A percentile compares a stretch with the other conserved stretches of the same genome.
These are phyloP conservation scores for Oryza glumipatula DNA, from an alignment of 176 grass and related monocot genomes.

Conservation along the genomic window DNA sequence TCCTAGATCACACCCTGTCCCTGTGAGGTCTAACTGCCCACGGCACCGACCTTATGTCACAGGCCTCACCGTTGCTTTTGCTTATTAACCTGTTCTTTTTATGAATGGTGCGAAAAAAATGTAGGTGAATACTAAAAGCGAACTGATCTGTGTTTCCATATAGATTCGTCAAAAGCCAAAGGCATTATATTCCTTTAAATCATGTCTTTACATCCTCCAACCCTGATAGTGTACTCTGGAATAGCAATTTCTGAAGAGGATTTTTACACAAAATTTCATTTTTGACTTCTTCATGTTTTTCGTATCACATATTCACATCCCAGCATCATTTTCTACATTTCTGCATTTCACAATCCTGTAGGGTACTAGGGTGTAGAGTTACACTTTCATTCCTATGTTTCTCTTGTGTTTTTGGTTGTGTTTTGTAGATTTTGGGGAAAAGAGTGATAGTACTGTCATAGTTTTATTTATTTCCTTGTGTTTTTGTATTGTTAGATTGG, in stretches of 20 bases:
- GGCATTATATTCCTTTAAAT: neutral
- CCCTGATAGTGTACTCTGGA: neutral
- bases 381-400: neutral
- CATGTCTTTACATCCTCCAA: neutral
- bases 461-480: neutral
- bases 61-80: neutral
- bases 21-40: too few species aligned
- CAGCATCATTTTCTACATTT: neutral
- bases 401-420: neutral
- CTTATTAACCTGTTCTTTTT: neutral
- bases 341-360: neutral
- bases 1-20: too few species aligned
- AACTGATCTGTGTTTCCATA: constrained; percentile 1
- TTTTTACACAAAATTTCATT: neutral
- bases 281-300: neutral
- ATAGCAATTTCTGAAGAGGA: neutral
- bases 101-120: neutral
- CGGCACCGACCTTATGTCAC: neutral
- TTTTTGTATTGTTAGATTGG: neutral
- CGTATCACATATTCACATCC: neutral
- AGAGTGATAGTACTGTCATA: neutral
- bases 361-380: neutral
- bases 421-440: neutral
- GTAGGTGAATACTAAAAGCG: neutral
- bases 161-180: constrained; percentile 17